Evolutionary conservation across 768 basidiomycete species (phyloP).

Genomic region (Tylopilus subfusipes): DNA sequence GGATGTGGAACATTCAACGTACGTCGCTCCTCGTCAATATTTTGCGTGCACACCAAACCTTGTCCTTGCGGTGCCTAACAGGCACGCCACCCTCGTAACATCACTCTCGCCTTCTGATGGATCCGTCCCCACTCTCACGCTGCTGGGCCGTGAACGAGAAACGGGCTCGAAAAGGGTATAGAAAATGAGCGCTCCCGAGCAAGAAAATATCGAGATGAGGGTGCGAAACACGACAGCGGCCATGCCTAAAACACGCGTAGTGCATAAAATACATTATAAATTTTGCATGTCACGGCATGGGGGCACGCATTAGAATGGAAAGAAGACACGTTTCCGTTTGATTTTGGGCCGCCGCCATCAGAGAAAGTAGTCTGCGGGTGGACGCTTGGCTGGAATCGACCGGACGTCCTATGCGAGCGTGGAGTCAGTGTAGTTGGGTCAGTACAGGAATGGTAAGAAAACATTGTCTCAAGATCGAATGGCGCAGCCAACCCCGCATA

Average conservation of each 20-base stretch:
- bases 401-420: slow-evolving; percentile 58
- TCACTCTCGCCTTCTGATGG: slow-evolving; percentile 18
- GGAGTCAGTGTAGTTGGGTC: not conserved
- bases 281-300: slow-evolving; percentile 18
- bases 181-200: slow-evolving; percentile 23
- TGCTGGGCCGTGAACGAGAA: slow-evolving; percentile 9
- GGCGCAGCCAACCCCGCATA: slow-evolving; percentile 24
- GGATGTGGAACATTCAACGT: not conserved
- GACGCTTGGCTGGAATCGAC: slow-evolving; percentile 78
- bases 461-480: not conserved
- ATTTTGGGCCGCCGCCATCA: slow-evolving; percentile 30
- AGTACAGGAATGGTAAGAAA: not conserved
- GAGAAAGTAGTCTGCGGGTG: slow-evolving; percentile 85
- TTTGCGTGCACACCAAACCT: slow-evolving; percentile 18
- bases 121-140: slow-evolving; percentile 20
- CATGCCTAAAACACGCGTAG: slow-evolving; percentile 30
- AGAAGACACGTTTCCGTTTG: slow-evolving; percentile 9
- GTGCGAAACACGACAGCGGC: slow-evolving; percentile 16
- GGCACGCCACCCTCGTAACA: slow-evolving; percentile 19
- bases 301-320: slow-evolving; percentile 14
- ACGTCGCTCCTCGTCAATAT: not conserved
- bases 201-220: slow-evolving; percentile 16
- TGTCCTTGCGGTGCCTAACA: slow-evolving; percentile 32
- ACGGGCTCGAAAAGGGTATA: slow-evolving; percentile 4
- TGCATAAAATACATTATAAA: slow-evolving; percentile 11